Percentiles rank a stretch among this genome's conserved stretches.
Conservation (phyloP, 805 yeast genomes). For the baker's yeast (Saccharomyces cerevisiae) region DNA sequence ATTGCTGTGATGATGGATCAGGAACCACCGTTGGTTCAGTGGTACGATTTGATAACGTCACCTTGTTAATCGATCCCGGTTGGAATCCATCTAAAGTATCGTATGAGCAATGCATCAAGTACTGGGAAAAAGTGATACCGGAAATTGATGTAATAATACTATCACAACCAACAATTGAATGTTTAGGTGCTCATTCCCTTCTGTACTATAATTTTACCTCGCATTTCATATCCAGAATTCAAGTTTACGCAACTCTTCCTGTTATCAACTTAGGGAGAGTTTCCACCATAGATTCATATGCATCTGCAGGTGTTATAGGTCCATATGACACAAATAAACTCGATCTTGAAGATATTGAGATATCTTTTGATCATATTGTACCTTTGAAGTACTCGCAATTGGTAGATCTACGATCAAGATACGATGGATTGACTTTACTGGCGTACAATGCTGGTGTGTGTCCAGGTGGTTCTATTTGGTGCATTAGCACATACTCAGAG, state of each 20-base stretch:
- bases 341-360: slow-evolving; percentile 70
- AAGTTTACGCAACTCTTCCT: slow-evolving; percentile 85
- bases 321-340: slow-evolving; percentile 50
- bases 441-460: slow-evolving; percentile 90
- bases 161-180: slow-evolving; percentile 81
- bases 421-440: slow-evolving; percentile 55
- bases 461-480: slow-evolving; percentile 90
- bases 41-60: slow-evolving; percentile 49
- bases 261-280: slow-evolving; percentile 79
- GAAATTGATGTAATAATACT: slow-evolving; percentile 61
- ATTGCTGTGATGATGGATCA: slow-evolving; percentile 25
- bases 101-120: slow-evolving; percentile 23
- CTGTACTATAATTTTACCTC: slow-evolving; percentile 51
- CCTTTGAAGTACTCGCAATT: slow-evolving; percentile 76
- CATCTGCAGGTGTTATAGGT: slow-evolving; percentile 67
- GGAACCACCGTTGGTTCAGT: slow-evolving; percentile 36
- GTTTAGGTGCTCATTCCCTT: slow-evolving; percentile 69
- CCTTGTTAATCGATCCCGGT: slow-evolving; percentile 61
- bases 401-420: slow-evolving; percentile 49
- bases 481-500: slow-evolving; percentile 63
- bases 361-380: slow-evolving; percentile 61
- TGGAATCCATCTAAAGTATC: slow-evolving; percentile 53
- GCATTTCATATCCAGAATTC: slow-evolving; percentile 50
- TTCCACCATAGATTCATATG: slow-evolving; percentile 73
- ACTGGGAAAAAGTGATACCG: slow-evolving; percentile 36